A percentile compares a stretch with the other conserved stretches of the same genome.
These are phyloP conservation scores for Boletus chippewaensis DNA, from an alignment of 1,284 basidiomycete species.

Conservation along the genomic window DNA sequence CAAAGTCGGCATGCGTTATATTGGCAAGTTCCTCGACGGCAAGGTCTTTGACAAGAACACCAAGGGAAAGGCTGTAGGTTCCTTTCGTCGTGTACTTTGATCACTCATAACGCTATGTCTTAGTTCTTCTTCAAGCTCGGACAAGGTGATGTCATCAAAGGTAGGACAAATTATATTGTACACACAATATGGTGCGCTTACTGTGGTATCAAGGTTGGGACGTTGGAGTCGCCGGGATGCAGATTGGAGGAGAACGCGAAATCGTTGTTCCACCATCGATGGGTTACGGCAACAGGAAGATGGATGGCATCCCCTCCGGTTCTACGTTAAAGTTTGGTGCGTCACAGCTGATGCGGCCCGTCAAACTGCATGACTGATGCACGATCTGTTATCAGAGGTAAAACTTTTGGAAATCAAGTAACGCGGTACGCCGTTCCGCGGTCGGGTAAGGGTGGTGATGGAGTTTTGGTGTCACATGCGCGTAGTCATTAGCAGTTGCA, in stretches of 20 bases:
- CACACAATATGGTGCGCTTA: slow-evolving; percentile 6
- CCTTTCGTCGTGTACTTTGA: background rate
- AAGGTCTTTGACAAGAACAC: slow-evolving; percentile 88
- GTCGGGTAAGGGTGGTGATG: slow-evolving; percentile 4
- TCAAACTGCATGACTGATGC: slow-evolving; percentile 13
- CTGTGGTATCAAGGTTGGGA: slow-evolving; percentile 68
- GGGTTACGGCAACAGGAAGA: slow-evolving; percentile 61
- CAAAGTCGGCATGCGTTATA: slow-evolving; percentile 81
- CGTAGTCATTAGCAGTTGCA: slow-evolving; percentile 17
- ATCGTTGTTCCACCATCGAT: slow-evolving; percentile 70
- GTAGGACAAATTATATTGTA: slow-evolving; percentile 31
- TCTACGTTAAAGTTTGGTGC: slow-evolving; percentile 69
- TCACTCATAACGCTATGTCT: slow-evolving; percentile 8
- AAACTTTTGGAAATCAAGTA: slow-evolving; percentile 67
- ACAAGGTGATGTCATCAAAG: slow-evolving; percentile 88
- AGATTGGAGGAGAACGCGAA: slow-evolving; percentile 82
- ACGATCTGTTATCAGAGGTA: slow-evolving; percentile 46
- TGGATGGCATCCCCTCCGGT: slow-evolving; percentile 53
- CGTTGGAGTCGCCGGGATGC: slow-evolving; percentile 87
- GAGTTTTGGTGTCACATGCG: slow-evolving; percentile 15
- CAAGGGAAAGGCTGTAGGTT: slow-evolving; percentile 75
- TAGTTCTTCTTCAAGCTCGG: slow-evolving; percentile 86
- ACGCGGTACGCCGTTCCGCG: slow-evolving; percentile 18
- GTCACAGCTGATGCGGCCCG: slow-evolving; percentile 24
- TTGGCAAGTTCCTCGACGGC: slow-evolving; percentile 83